Percentiles rank a stretch among this genome's conserved stretches.
Evolutionary conservation across 495 filamentous ascomycete genomes (phyloP).

Genomic region (Neurospora sublineolata): DNA sequence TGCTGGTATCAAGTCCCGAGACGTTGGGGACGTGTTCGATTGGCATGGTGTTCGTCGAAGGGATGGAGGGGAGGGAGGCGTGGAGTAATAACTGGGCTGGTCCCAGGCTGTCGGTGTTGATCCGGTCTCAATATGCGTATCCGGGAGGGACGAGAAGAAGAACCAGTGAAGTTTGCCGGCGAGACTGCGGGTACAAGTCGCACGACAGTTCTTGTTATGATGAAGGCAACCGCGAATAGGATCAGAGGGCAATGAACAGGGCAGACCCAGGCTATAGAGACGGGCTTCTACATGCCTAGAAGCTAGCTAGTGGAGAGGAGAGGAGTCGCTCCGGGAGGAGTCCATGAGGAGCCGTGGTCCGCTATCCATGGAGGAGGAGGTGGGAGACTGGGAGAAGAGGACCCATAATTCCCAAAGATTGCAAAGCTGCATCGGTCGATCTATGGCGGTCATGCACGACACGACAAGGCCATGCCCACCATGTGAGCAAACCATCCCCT

Average conservation of each 20-base stretch:
- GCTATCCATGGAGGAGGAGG: not conserved
- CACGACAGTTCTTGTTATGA: not conserved
- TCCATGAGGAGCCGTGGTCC: not conserved
- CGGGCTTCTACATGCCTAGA: not conserved
- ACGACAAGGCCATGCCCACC: not conserved
- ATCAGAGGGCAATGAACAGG: not conserved
- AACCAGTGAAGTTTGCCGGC: not conserved
- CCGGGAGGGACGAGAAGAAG: not conserved
- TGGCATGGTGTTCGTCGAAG: not conserved
- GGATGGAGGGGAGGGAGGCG: not conserved
- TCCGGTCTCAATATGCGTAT: not conserved
- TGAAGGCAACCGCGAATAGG: not conserved
- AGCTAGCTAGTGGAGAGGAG: not conserved
- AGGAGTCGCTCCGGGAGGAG: not conserved
- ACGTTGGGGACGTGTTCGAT: not conserved
- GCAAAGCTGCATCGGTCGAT: not conserved
- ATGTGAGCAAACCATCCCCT: not conserved
- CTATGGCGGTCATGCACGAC: not conserved
- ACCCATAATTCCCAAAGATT: not conserved
- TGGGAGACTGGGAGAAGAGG: not conserved
- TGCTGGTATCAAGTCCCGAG: conserved; percentile 2
- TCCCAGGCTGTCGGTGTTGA: not conserved
- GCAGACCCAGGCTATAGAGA: not conserved
- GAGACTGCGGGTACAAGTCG: not conserved
- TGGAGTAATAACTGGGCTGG: not conserved